phyloP scores from a whole-genome alignment of 495 filamentous ascomycete species.

The Podospora pseudocomata region DNA sequence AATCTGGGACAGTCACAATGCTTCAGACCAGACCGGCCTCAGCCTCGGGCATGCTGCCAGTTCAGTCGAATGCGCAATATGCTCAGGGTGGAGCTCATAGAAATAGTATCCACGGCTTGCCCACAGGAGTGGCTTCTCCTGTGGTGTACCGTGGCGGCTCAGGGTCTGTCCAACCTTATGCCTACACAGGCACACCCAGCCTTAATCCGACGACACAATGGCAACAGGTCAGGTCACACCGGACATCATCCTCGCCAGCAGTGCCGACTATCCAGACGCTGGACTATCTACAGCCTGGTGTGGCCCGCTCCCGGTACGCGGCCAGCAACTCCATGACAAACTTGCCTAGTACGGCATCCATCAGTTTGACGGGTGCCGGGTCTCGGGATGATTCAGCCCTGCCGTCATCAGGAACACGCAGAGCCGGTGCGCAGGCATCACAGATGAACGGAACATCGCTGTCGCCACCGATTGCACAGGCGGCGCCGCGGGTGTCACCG shows the following conservation, averaged over 20 bases:
- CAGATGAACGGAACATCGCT: conserved; percentile 29
- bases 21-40: conserved; percentile 74
- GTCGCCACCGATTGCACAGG: conserved; percentile 37
- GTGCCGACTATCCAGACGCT: conserved; percentile 51
- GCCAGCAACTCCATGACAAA: conserved; percentile 56
- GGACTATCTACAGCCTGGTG: conserved; percentile 41
- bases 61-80: conserved; percentile 56
- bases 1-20: conserved; percentile 74
- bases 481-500: conserved; percentile 44
- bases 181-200: conserved; percentile 73
- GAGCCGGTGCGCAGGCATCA: conserved; percentile 29
- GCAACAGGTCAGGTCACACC: conserved; percentile 65
- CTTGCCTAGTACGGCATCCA: conserved; percentile 31
- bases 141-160: conserved; percentile 67
- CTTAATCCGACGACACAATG: conserved; percentile 56
- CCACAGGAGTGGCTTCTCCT: conserved; percentile 45
- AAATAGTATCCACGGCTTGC: conserved; percentile 58
- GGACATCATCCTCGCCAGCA: conserved; percentile 63
- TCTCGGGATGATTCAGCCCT: conserved; percentile 36
- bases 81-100: conserved; percentile 52
- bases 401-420: conserved; percentile 25
- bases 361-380: conserved; percentile 15
- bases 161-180: conserved; percentile 76
- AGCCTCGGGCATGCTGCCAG: conserved; percentile 60
- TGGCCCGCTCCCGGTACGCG: conserved; percentile 54